Conservation (phyloP, 192 early-diverging fungal genomes). For the Backusella liffmaniae region DNA sequence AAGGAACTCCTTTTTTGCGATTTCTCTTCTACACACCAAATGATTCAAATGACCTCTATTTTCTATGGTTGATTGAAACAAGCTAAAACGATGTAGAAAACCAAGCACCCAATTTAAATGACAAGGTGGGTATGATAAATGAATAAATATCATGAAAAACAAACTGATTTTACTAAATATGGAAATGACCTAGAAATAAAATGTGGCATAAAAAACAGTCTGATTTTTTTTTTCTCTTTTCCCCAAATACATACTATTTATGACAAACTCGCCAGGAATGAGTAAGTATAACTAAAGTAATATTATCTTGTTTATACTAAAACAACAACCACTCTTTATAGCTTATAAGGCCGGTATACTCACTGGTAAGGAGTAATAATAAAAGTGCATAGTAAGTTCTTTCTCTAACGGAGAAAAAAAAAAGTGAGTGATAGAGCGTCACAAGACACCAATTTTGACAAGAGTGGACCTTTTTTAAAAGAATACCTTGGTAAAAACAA, state of each 20-base stretch:
- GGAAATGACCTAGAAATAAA: not conserved
- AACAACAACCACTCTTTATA: not conserved
- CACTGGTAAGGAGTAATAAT: not conserved
- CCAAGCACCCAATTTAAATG: no score
- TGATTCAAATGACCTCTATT: no score
- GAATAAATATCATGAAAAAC: not conserved
- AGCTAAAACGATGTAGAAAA: no score
- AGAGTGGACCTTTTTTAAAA: conserved; percentile 62
- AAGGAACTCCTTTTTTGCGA: no score
- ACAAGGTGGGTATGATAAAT: no score
- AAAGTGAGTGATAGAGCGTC: conserved; percentile 65
- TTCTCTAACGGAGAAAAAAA: not conserved
- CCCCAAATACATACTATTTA: not conserved
- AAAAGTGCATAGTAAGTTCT: not conserved
- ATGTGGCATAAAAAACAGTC: not conserved
- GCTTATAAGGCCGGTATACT: not conserved
- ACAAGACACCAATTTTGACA: conserved; percentile 48
- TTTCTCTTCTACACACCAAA: no score
- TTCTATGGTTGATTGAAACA: no score
- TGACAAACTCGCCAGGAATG: not conserved
- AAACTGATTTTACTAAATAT: not conserved
- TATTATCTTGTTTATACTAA: not conserved
- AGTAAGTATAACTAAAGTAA: not conserved
- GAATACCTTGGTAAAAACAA: conserved; percentile 28
- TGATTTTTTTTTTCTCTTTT: not conserved